phyloP scores from a whole-genome alignment of 345 rosid species.

The Eucalyptus caleyi region DNA sequence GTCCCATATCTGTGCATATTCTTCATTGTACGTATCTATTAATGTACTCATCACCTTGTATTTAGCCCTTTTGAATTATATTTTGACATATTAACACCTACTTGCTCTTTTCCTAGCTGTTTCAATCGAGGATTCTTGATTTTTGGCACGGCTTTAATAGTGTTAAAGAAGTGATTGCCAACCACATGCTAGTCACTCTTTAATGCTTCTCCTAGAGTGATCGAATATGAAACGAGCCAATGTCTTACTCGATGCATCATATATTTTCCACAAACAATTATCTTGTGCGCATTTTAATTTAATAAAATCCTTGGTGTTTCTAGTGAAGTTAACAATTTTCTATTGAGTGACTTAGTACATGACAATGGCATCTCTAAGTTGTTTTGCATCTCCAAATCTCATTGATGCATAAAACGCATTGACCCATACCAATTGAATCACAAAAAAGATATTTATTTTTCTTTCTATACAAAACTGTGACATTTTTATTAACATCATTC shows the following conservation, averaged over 20 bases:
- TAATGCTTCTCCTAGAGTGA: background rate
- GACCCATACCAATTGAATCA: background rate
- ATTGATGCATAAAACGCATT: too few species aligned
- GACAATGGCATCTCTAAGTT: too few species aligned
- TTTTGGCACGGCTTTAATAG: background rate
- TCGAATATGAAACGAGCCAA: too few species aligned
- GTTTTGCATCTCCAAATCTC: background rate
- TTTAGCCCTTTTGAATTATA: background rate
- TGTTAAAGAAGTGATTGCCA: background rate
- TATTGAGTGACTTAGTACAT: background rate
- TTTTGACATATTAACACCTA: background rate
- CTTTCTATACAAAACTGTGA: background rate
- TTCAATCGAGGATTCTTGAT: background rate
- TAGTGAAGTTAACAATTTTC: background rate
- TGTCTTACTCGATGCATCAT: too few species aligned
- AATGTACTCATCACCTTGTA: background rate
- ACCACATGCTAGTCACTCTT: background rate
- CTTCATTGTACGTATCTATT: too few species aligned
- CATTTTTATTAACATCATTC: background rate
- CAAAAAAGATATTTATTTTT: too few species aligned
- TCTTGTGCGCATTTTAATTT: background rate
- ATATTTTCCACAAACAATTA: background rate
- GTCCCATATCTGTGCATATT: background rate
- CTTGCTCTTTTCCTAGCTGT: background rate
- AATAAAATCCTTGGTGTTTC: background rate